A percentile compares a stretch with the other conserved stretches of the same genome.
These are phyloP conservation scores for Debaryomyces coudertii DNA, from an alignment of 1,139 yeast species.

Conservation along the genomic window DNA sequence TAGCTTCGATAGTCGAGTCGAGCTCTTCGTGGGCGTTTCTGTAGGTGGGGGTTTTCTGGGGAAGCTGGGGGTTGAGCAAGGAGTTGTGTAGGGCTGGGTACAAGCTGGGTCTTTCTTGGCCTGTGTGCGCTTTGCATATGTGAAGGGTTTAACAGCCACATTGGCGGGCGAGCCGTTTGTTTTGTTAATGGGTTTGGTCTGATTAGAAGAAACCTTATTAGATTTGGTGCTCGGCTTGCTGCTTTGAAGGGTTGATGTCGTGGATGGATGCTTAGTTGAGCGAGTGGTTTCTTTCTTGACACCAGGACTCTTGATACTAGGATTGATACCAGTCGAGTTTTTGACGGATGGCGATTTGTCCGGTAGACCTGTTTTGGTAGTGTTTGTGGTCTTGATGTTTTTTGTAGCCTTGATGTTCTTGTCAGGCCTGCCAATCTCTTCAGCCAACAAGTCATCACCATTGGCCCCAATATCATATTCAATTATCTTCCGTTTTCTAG, in stretches of 20 bases:
- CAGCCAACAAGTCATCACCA: conserved; percentile 25
- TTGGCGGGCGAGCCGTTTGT: too few species aligned
- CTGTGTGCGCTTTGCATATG: too few species aligned
- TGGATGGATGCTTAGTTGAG: too few species aligned
- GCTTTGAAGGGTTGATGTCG: too few species aligned
- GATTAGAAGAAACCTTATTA: too few species aligned
- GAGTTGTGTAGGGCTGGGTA: background rate
- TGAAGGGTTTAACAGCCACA: too few species aligned
- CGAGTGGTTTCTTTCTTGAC: too few species aligned
- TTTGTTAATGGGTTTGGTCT: too few species aligned
- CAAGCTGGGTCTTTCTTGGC: background rate
- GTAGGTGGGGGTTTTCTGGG: background rate
- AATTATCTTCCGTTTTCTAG: conserved; percentile 10
- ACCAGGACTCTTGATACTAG: too few species aligned
- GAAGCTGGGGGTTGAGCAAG: too few species aligned
- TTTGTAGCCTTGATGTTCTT: too few species aligned
- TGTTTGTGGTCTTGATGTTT: background rate
- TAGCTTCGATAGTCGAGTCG: conserved; percentile 6
- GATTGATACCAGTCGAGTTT: background rate
- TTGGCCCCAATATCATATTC: conserved; percentile 26
- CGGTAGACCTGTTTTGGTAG: background rate
- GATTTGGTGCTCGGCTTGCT: too few species aligned
- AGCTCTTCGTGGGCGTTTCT: background rate
- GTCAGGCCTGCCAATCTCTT: conserved; percentile 2
- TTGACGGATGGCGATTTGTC: background rate